A percentile compares a stretch with the other conserved stretches of the same genome.
These are phyloP conservation scores for Cornus florida DNA, from an alignment of 148 eudicot genomes.

Conservation along the genomic window DNA sequence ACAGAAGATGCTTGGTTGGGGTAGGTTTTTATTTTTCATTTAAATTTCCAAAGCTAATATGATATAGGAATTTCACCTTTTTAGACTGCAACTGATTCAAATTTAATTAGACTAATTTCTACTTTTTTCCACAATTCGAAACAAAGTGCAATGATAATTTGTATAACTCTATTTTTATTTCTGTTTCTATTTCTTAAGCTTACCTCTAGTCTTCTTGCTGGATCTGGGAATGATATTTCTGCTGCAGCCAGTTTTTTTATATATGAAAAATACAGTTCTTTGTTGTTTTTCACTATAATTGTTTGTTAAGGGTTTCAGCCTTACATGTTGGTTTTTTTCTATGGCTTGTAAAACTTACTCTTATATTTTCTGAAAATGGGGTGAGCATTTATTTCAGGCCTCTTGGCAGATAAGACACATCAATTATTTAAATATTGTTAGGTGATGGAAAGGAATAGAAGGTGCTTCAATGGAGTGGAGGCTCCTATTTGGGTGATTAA, in stretches of 20 bases:
- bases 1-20: constrained; percentile 99
- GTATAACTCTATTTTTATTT: neutral
- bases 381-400: neutral
- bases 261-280: neutral
- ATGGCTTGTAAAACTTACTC: neutral
- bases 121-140: neutral
- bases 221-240: neutral
- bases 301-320: neutral
- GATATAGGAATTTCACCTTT: neutral
- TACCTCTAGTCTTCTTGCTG: neutral
- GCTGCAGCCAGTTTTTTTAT: neutral
- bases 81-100: neutral
- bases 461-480: too few species aligned
- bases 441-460: too few species aligned
- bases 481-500: too few species aligned
- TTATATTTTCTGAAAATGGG: neutral
- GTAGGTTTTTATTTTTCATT: constrained; percentile 36
- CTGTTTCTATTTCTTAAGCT: neutral
- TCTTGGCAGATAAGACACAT: neutral
- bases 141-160: neutral
- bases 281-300: neutral
- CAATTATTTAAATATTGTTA: too few species aligned
- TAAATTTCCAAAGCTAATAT: neutral
- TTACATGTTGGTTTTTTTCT: neutral
- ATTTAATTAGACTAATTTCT: neutral